Base-by-base conservation (phyloP, 805 yeast genomes). In the Pichia gijzeniarum region DNA sequence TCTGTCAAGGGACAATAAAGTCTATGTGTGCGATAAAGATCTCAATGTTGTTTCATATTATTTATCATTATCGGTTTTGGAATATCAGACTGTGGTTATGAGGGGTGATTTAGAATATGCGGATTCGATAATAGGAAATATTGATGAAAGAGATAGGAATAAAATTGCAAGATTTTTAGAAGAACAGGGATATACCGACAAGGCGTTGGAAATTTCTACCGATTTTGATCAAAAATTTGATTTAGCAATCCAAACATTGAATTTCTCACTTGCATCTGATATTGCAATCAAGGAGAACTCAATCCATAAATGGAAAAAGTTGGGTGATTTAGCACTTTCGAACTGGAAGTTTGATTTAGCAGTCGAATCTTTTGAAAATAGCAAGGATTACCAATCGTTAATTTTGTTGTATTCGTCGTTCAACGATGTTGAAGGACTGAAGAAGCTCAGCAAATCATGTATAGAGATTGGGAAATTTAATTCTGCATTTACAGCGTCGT, bases 91-190 rank as follows among this genome's bases (percentile, higher is more conserved):
- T 1, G 79, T 90, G 47, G 96, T 91, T 3, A 74, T 91, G 66
- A 82, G 99, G 62, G 97, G 97, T 41, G 98, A 95, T 61, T 68
- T 90, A 55, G 96, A 89, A 52, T 84, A 80, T 53, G 88, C 95
- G 7, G 81, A 78, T 47, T 76, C 75, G 53, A 69, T 85, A 47
- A 65, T 82, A 49, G 77, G 85, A 19, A 77, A 72, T 42, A 75
- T 81, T 51, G 83, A 80, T 51, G 77, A 76, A 52, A 74, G 77
- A 35, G 88, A 86, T 55, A 68, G 80, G 56, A 72, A 80, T 54
- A 88, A 88, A 60, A 80, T 93, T 56, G 82, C 98, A 6, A 78
- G 96, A 60, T 93, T 93, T 69, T 76, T 93, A 57, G 98, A 95
- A 68, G 87, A 90, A 53, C 95, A 89, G 68, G 97, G 95, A 19